Percentiles rank a stretch among this genome's conserved stretches.
Evolutionary conservation across 1,284 basidiomycete genomes (phyloP).

Genomic region (Rhodotorula sp.): DNA sequence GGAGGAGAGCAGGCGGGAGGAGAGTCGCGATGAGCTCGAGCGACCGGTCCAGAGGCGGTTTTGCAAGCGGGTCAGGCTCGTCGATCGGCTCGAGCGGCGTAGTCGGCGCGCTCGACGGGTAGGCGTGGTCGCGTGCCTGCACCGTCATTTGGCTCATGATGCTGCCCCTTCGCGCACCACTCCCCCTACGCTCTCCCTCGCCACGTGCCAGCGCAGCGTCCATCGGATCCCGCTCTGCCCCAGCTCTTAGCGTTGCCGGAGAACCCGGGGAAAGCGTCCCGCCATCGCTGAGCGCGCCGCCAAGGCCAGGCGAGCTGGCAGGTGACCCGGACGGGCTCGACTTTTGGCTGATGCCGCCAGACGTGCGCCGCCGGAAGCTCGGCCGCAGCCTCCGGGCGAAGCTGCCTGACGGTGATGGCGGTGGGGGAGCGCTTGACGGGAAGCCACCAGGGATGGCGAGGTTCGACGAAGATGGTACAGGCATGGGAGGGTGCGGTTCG

Average conservation of each 20-base stretch:
- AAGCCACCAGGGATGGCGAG: neutral
- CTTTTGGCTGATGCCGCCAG: neutral
- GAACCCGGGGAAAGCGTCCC: constrained; percentile 26
- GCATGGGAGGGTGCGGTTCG: neutral
- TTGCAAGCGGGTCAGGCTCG: constrained; percentile 4
- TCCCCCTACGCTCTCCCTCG: neutral
- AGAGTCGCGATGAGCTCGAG: constrained; percentile 42
- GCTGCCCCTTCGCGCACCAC: constrained; percentile 21
- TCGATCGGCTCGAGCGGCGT: constrained; percentile 21
- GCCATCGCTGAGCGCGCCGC: neutral
- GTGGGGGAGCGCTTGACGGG: neutral
- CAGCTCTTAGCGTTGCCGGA: constrained; percentile 27
- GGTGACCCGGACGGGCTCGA: constrained; percentile 23
- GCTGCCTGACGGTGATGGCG: neutral
- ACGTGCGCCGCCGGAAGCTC: constrained; percentile 9
- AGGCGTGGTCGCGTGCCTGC: constrained; percentile 21
- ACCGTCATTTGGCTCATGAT: constrained; percentile 35
- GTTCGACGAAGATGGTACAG: neutral
- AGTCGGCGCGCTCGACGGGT: neutral
- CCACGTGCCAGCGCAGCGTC: neutral
- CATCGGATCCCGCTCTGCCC: constrained; percentile 37
- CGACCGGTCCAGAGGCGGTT: constrained; percentile 27
- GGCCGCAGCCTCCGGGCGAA: constrained; percentile 1
- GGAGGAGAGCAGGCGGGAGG: constrained; percentile 41
- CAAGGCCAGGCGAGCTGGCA: constrained; percentile 4